Base-by-base conservation (phyloP, 208 protist species). In the Trypanosoma grayi region DNA sequence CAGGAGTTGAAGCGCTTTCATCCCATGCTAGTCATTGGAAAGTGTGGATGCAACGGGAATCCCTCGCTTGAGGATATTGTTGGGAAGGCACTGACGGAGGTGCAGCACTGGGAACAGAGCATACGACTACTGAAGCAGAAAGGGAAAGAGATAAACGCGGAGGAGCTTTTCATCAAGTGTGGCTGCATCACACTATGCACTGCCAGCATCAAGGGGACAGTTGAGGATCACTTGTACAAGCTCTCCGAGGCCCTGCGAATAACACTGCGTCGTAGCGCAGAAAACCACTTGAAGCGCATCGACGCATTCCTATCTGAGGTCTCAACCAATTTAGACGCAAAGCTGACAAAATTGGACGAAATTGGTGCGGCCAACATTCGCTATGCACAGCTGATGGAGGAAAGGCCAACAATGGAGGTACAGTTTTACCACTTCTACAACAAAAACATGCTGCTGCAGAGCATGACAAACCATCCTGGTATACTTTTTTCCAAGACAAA, bases 21-120 rank as follows among this genome's bases (percentile, higher is more conserved):
- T 45, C 90, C 95, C 3, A 84, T 93, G 74, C 82, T 97, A 0
- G 73, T 96, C 14, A 87, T 98, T 70, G 96, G 90, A n/a, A 72
- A 69, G 24, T 95, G 90, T 60, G 90, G 89, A 28, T 77, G 56
- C 30, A 69, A 57, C 30, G 82, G 65, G 16, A 92, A 83, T 60
- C 87, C 87, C 1, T 74, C 85, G 22, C 50, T 98, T 5, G 93
- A 98, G 66, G 77, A 85, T 24, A 92, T 98, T 63, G 90, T 97
- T 11, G 78, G 79, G 22, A 65, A 84, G 52, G 70, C 92, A 27
- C 64, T 98, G 37, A 88, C 71, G 4, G 87, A 98, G 65, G 91
- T 97, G n/a, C 80, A 86, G 53, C 91, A 98, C 57, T 99, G 88
- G 90, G 96, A 99, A 71, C 81, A 90, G 70, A 97, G 96, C 65